phyloP scores from a whole-genome alignment of 768 basidiomycete species.

The Phaffia tasmanica region DNA sequence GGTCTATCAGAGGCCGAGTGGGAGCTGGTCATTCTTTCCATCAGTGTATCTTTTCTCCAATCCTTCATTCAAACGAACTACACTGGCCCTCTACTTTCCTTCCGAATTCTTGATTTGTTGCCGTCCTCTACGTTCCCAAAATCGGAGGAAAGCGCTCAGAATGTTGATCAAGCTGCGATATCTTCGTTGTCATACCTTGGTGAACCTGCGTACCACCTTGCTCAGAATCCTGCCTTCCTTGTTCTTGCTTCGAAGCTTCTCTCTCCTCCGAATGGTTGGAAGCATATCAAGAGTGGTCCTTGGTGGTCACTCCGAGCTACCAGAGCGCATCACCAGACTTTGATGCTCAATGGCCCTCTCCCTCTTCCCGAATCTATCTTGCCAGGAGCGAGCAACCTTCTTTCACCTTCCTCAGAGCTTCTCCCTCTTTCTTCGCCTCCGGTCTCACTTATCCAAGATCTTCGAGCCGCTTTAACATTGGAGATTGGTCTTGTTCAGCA shows the following conservation, averaged over 20 bases:
- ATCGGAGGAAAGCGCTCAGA: constrained; percentile 27
- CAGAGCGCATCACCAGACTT: constrained; percentile 33
- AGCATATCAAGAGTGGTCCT: constrained; percentile 45
- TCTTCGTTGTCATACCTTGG: constrained; percentile 70
- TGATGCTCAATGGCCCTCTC: constrained; percentile 71
- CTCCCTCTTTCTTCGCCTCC: constrained; percentile 12
- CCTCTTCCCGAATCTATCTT: constrained; percentile 43
- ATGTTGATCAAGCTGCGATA: constrained; percentile 56
- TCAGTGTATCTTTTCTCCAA: constrained; percentile 72
- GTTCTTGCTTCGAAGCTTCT: constrained; percentile 60
- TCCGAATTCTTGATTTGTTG: constrained; percentile 34
- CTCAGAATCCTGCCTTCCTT: constrained; percentile 56
- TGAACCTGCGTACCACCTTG: constrained; percentile 92
- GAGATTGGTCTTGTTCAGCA: constrained; percentile 75
- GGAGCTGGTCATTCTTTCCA: constrained; percentile 29
- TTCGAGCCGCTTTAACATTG: constrained; percentile 56
- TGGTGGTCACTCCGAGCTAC: constrained; percentile 76
- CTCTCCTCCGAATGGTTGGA: constrained; percentile 36
- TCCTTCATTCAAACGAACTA: constrained; percentile 89
- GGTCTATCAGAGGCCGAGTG: constrained; percentile 13
- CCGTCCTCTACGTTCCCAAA: constrained; percentile 35
- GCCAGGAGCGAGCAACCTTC: constrained; percentile 35
- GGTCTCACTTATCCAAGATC: constrained; percentile 47
- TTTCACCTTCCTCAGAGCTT: constrained; percentile 10
- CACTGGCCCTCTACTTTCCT: constrained; percentile 66